Evolutionary conservation across 176 grass and related monocot genomes (phyloP), one percentile per base, ranked within the genome.

Genomic region (Phoenix dactylifera): DNA sequence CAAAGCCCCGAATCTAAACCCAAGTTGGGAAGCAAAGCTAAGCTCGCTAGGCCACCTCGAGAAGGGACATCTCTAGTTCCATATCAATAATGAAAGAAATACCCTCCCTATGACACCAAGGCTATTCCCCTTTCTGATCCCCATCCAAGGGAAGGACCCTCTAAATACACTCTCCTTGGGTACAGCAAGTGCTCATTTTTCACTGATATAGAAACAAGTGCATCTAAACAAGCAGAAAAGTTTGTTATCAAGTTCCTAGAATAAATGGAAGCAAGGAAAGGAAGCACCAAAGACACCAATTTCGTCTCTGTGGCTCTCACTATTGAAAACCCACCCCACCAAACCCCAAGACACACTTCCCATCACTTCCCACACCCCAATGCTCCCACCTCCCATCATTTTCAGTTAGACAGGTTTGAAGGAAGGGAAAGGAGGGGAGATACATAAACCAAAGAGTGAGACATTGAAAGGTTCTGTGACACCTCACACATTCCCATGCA

Each of bases 401-500:
- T 79, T 82, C 75, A 75, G 73, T 57, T 78, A 64, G 77, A 84
- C 78, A 78, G 80, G 23, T 58, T 66, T 66, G 28, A 67, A 74
- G 28, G 16, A 24, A 49, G 52, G 35, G 26, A 25, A 54, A 54
- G 26, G 16, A 3, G 9, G 4, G 12, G 19, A 20, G 56, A 25
- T 18, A 72, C 26, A 22, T 18, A 15, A 51, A 58, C 44, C 52
- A 62, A 63, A 26, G 35, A 4, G 25, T 3, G 39, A 59, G 54
- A 61, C 30, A 56, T 66, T 58, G 61, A 50, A 49, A 60, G 29
- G 65, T 61, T 62, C 24, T 49, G 73, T 62, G 79, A 76, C 28
- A 24, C 32, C 62, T 71, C 87, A 88, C 93, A 76, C 81, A 91
- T 80, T 83, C 74, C 83, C 72, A 97, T 66, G 72, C 74, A 39